Evolutionary conservation across 176 grass and related monocot genomes (phyloP), one percentile per base, ranked within the genome.

Genomic region (Melocanna baccifera): DNA sequence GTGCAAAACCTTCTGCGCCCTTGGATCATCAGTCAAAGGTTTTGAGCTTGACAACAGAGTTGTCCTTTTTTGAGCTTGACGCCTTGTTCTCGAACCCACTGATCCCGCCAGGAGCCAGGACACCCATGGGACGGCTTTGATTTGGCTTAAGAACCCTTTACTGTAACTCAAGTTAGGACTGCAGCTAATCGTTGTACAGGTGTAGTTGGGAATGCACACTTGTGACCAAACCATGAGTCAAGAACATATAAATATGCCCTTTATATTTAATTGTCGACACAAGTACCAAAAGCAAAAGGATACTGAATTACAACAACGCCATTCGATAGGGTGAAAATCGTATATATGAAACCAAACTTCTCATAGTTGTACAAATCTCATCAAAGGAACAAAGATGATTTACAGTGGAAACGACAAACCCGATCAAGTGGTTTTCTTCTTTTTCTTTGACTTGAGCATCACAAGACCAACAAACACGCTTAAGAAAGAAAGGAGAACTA

Each of bases 401-500:
- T 36, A 14, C 37, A 29, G 30, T 6, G 4, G 18, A 62, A 23
- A 69, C 28, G 29, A 26, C 26, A 45, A 52, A 68, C 37, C 7
- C 20, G 2, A 77, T 89, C 73, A 89, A 69, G 68, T 30, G 46
- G 39, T 85, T 43, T 92, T 90, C 84, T 97, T 92, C 81, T 90
- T 91, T 73, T 88, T 90, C 89, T 92, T 98, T 9, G 91, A 89
- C 68, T 93, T 98, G 39, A 95, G 77, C 87, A 92, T 95, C 20
- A 98, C 91, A 16, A 87, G 74, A 42, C 91, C 91, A 39, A 98
- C 59, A 46, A 98, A 98, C 67, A 93, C 30, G 23, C 88, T 95
- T 73, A 98, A 74, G 83, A 98, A 95, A 1, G 91, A 88, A 63
- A 98, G 87, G 19, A 98, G 85, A n/a, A 85, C 34, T 23, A 93